Evolutionary conservation across 768 basidiomycete genomes (phyloP).

Genomic region (Kwoniella sp.): DNA sequence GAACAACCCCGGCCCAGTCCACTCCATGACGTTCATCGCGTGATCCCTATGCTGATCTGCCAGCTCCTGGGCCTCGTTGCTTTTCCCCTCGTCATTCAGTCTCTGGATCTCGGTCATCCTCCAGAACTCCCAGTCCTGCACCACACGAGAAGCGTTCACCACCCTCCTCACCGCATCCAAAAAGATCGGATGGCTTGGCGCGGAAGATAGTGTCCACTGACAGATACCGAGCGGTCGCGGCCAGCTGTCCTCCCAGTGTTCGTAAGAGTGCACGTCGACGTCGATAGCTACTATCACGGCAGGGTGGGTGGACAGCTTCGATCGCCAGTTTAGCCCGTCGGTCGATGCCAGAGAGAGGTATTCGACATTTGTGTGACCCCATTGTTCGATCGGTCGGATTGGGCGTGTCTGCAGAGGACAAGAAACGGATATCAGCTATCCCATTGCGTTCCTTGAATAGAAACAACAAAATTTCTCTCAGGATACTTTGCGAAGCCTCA

Average conservation of each 20-base stretch:
- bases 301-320: constrained; percentile 30
- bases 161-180: constrained; percentile 48
- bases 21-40: constrained; percentile 48
- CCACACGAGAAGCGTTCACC: constrained; percentile 40
- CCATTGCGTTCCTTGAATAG: background rate
- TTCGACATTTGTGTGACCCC: constrained; percentile 41
- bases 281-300: constrained; percentile 45
- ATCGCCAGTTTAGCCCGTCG: constrained; percentile 35
- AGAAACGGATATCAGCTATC: background rate
- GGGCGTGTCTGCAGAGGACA: constrained; percentile 33
- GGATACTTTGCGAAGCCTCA: too few relatives aligned
- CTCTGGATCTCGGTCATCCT: constrained; percentile 18
- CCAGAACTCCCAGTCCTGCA: constrained; percentile 34
- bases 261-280: constrained; percentile 38
- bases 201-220: constrained; percentile 53
- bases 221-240: constrained; percentile 47
- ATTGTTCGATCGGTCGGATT: constrained; percentile 43
- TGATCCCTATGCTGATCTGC: constrained; percentile 20
- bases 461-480: too few relatives aligned
- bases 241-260: constrained; percentile 32
- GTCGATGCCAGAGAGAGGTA: constrained; percentile 32
- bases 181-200: constrained; percentile 51
- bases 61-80: constrained; percentile 20
- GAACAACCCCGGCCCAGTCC: constrained; percentile 50
- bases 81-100: constrained; percentile 14